These are phyloP conservation scores for Akebia trifoliata DNA, from an alignment of 164 flowering plant genomes.

Conservation along the genomic window DNA sequence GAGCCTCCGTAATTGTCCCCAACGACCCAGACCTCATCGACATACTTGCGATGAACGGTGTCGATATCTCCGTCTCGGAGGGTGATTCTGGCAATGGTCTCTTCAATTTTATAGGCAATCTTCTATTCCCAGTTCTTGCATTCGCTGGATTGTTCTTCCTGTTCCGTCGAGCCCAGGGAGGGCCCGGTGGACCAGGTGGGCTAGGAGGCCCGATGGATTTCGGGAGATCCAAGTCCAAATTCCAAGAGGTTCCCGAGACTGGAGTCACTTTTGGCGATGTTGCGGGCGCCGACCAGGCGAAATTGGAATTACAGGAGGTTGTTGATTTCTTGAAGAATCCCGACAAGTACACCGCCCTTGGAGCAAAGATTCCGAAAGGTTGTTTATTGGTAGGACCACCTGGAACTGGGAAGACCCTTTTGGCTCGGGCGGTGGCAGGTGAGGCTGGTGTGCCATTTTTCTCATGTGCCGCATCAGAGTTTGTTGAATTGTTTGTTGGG, in stretches of 20 bases:
- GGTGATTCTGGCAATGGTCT: conserved; percentile 88
- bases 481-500: conserved; percentile 92
- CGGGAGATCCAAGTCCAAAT: conserved; percentile 85
- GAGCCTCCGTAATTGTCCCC: conserved; percentile 77
- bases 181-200: conserved; percentile 96
- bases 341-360: conserved; percentile 87
- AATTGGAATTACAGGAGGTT: conserved; percentile 84
- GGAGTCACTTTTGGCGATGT: conserved; percentile 86
- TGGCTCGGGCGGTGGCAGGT: conserved; percentile 91
- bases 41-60: conserved; percentile 95
- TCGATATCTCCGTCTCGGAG: conserved; percentile 92
- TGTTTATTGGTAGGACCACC: conserved; percentile 93
- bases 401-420: conserved; percentile 90
- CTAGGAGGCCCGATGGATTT: conserved; percentile 97
- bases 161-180: conserved; percentile 82
- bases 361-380: conserved; percentile 96
- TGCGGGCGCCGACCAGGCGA: conserved; percentile 96
- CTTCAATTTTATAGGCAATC: conserved; percentile 66
- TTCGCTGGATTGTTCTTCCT: conserved; percentile 83
- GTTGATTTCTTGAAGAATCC: conserved; percentile 96
- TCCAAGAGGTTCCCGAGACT: conserved; percentile 94
- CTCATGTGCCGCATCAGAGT: conserved; percentile 91
- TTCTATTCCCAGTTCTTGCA: conserved; percentile 75
- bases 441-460: conserved; percentile 94
- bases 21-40: conserved; percentile 94